These are phyloP conservation scores for Iris macrosiphon DNA, from an alignment of 106 monocot species.

Conservation along the genomic window DNA sequence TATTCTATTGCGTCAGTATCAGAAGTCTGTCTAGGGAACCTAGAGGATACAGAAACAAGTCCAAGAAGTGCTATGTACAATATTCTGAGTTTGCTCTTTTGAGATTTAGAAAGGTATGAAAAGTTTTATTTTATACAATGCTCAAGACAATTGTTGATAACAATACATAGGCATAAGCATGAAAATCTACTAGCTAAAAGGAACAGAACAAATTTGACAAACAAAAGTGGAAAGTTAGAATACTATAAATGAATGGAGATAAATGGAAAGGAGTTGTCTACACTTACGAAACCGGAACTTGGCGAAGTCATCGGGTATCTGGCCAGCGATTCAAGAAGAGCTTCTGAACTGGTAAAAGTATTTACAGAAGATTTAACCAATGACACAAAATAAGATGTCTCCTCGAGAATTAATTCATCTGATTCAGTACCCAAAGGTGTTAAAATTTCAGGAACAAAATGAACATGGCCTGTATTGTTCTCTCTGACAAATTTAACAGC, in stretches of 20 bases:
- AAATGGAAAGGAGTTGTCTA: background rate
- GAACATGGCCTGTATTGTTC: constrained; percentile 14
- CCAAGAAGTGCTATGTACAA: too few relatives aligned
- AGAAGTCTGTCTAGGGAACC: too few relatives aligned
- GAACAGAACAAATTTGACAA: background rate
- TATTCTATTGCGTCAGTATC: too few relatives aligned
- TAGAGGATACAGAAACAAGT: too few relatives aligned
- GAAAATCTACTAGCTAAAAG: background rate
- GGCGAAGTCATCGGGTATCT: constrained; percentile 24
- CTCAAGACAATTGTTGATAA: too few relatives aligned
- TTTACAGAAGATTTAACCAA: constrained; percentile 46
- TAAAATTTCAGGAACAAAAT: constrained; percentile 67
- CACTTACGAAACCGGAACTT: constrained; percentile 42
- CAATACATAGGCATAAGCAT: background rate
- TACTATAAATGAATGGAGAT: background rate
- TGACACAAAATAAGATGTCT: constrained; percentile 37
- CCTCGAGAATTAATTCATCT: constrained; percentile 38
- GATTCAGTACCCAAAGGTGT: constrained; percentile 20
- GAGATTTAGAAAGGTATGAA: background rate
- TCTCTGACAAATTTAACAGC: constrained; percentile 36
- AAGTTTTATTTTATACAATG: background rate
- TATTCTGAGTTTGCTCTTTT: too few relatives aligned
- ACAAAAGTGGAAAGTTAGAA: background rate
- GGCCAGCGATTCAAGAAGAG: constrained; percentile 32
- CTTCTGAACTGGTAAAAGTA: constrained; percentile 27